These are phyloP conservation scores for Leccinum obscurum DNA, from an alignment of 768 basidiomycete genomes.

Conservation along the genomic window DNA sequence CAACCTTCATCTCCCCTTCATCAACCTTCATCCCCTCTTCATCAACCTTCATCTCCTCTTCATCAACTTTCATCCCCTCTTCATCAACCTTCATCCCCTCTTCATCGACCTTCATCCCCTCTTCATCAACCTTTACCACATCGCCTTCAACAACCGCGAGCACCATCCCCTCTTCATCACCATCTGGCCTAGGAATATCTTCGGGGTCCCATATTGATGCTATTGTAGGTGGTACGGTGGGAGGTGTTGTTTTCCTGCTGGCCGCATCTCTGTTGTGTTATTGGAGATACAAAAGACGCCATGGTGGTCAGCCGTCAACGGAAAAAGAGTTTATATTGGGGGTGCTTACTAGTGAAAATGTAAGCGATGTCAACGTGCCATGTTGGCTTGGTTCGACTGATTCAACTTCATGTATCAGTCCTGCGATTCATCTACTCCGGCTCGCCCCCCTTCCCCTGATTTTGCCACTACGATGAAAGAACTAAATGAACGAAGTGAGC, in stretches of 20 bases:
- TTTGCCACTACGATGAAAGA: not conserved
- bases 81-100: too few species aligned
- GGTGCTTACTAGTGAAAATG: not conserved
- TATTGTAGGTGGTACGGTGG: conserved; percentile 14
- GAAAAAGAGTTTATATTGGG: not conserved
- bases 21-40: too few species aligned
- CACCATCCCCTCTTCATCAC: not conserved
- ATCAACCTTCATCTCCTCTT: too few species aligned
- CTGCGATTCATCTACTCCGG: not conserved
- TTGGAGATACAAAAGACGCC: not conserved
- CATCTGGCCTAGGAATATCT: not conserved
- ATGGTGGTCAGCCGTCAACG: not conserved
- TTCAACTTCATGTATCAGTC: not conserved
- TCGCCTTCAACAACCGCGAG: too few species aligned
- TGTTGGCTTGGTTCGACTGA: not conserved
- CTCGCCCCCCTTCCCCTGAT: not conserved
- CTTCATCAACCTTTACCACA: too few species aligned
- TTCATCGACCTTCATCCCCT: too few species aligned
- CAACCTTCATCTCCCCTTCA: too few species aligned
- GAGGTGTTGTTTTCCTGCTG: not conserved
- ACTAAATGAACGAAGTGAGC: not conserved
- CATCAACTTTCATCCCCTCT: too few species aligned
- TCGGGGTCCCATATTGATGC: not conserved
- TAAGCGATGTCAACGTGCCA: not conserved
- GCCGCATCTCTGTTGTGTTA: not conserved